Evolutionary conservation across 2,329 filamentous ascomycete genomes (phyloP).

Genomic region (Onygenales sp.): DNA sequence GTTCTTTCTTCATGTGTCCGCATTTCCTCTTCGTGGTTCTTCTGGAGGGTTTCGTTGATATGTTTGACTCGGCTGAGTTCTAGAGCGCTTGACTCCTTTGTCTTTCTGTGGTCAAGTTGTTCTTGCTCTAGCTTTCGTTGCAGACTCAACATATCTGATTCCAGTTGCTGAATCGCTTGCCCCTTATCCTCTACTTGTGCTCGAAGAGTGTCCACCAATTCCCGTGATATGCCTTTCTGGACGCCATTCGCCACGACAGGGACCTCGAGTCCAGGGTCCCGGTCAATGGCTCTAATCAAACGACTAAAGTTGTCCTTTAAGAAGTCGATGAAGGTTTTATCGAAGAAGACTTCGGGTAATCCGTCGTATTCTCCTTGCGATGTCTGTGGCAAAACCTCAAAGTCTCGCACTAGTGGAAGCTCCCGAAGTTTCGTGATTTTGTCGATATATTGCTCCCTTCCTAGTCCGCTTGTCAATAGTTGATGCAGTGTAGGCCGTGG

Average conservation of each 20-base stretch:
- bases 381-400: slow-evolving; percentile 73
- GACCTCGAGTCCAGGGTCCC: slow-evolving; percentile 80
- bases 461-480: slow-evolving; percentile 65
- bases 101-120: slow-evolving; percentile 59
- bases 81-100: slow-evolving; percentile 48
- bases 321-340: slow-evolving; percentile 80
- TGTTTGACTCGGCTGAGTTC: slow-evolving; percentile 52
- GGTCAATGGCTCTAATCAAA: slow-evolving; percentile 73
- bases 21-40: slow-evolving; percentile 58
- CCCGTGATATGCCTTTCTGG: slow-evolving; percentile 85
- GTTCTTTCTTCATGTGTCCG: slow-evolving; percentile 44
- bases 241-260: slow-evolving; percentile 69
- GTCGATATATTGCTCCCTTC: slow-evolving; percentile 79
- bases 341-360: slow-evolving; percentile 75
- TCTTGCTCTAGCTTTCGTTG: slow-evolving; percentile 57
- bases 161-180: slow-evolving; percentile 47
- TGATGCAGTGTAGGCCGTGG: slow-evolving; percentile 71
- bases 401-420: slow-evolving; percentile 73
- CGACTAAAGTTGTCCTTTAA: slow-evolving; percentile 93
- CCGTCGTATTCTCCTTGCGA: slow-evolving; percentile 43
- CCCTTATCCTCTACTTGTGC: slow-evolving; percentile 67
- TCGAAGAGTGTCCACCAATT: slow-evolving; percentile 78
- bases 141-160: slow-evolving; percentile 45
- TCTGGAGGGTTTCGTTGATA: slow-evolving; percentile 62
- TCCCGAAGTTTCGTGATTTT: slow-evolving; percentile 67